phyloP scores from a whole-genome alignment of 495 filamentous ascomycete species.

The Lasiosphaeriaceae sp. region DNA sequence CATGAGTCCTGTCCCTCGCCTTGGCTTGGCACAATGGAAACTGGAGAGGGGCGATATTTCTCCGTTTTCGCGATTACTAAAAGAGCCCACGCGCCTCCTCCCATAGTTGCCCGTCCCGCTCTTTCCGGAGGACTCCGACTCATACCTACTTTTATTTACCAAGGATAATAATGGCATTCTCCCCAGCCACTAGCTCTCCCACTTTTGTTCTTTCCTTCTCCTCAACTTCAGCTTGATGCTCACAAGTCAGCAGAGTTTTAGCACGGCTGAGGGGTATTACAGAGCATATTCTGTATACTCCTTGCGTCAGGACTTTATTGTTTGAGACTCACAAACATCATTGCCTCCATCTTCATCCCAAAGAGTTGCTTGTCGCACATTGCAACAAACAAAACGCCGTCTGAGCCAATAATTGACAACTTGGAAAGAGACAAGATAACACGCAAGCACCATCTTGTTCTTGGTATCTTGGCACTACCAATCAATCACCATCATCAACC shows the following conservation, averaged over 20 bases:
- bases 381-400: neutral
- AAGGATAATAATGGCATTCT: neutral
- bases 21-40: neutral
- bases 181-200: neutral
- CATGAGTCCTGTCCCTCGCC: too few relatives aligned
- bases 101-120: neutral
- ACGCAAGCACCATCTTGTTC: neutral
- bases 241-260: slow-evolving; percentile 27
- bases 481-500: too few relatives aligned
- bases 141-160: neutral
- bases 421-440: neutral
- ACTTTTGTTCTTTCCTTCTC: neutral
- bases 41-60: slow-evolving; percentile 2
- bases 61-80: slow-evolving; percentile 3
- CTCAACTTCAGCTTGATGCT: slow-evolving; percentile 28
- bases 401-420: neutral
- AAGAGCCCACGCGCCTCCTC: neutral
- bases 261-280: slow-evolving; percentile 62
- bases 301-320: slow-evolving; percentile 54
- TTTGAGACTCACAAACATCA: slow-evolving; percentile 7
- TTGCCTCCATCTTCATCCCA: neutral
- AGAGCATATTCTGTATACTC: slow-evolving; percentile 54
- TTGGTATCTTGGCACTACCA: slow-evolving; percentile 16
- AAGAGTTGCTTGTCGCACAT: neutral
- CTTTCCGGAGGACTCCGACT: neutral